A percentile compares a stretch with the other conserved stretches of the same genome.
These are phyloP conservation scores for Cucumis sativus DNA, from an alignment of 306 rosid species.

Conservation along the genomic window DNA sequence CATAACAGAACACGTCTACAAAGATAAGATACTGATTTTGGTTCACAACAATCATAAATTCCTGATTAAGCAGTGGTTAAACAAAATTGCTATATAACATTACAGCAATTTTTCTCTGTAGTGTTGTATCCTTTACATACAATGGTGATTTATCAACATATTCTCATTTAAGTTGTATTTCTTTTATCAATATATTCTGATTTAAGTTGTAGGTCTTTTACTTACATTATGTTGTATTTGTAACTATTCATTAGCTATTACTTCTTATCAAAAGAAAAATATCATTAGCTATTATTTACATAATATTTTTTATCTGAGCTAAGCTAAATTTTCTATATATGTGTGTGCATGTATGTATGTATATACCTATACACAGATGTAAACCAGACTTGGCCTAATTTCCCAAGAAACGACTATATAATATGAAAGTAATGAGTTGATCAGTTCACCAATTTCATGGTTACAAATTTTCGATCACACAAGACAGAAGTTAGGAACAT, in stretches of 20 bases:
- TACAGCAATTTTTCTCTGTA: not conserved
- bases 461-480: no score
- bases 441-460: no score
- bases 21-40: not conserved
- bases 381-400: not conserved
- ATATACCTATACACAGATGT: no score
- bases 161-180: not conserved
- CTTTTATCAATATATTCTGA: not conserved
- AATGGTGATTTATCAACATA: not conserved
- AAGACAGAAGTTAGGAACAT: no score
- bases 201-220: not conserved
- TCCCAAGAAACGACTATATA: not conserved
- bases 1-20: slow-evolving; percentile 7
- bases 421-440: no score
- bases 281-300: not conserved
- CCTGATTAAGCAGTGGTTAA: not conserved
- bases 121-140: not conserved
- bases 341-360: not conserved
- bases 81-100: not conserved
- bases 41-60: not conserved
- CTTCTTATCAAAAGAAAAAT: no score
- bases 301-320: not conserved
- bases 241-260: not conserved
- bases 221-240: not conserved
- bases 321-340: not conserved